Evolutionary conservation across 1,284 basidiomycete species (phyloP).

Genomic region (Amylostereum chailletii): DNA sequence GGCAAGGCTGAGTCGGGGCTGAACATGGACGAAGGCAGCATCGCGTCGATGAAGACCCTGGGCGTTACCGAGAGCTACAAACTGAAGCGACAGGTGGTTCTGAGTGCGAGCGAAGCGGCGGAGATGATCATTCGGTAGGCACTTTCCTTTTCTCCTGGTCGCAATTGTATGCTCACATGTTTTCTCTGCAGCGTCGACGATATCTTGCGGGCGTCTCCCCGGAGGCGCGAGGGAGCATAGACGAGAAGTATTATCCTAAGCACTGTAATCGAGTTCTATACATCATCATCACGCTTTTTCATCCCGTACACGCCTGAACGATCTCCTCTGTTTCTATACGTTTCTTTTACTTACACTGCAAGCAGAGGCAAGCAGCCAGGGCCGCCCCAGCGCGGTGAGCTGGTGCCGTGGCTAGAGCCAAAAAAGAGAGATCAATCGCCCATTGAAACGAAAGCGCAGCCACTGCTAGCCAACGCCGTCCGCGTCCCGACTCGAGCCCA

Average conservation of each 20-base stretch:
- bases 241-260: neutral
- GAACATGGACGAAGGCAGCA: constrained; percentile 84
- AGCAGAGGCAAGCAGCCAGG: no score
- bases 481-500: no score
- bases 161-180: constrained; percentile 1
- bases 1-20: constrained; percentile 81
- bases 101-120: constrained; percentile 92
- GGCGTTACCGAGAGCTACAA: constrained; percentile 97
- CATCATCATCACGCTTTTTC: no score
- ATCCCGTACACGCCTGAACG: no score
- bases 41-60: constrained; percentile 83
- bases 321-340: no score
- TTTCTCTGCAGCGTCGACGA: constrained; percentile 48
- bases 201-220: constrained; percentile 56
- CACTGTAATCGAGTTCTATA: no score
- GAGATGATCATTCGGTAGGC: constrained; percentile 95
- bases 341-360: no score
- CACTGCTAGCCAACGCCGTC: no score
- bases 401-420: no score
- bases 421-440: no score
- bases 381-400: no score
- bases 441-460: no score
- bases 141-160: constrained; percentile 12
- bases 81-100: constrained; percentile 91
- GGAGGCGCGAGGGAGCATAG: constrained; percentile 58